Percentiles rank a stretch among this genome's conserved stretches.
Evolutionary conservation across 345 rosid genomes (phyloP).

Genomic region (Eucalyptus melliodora): DNA sequence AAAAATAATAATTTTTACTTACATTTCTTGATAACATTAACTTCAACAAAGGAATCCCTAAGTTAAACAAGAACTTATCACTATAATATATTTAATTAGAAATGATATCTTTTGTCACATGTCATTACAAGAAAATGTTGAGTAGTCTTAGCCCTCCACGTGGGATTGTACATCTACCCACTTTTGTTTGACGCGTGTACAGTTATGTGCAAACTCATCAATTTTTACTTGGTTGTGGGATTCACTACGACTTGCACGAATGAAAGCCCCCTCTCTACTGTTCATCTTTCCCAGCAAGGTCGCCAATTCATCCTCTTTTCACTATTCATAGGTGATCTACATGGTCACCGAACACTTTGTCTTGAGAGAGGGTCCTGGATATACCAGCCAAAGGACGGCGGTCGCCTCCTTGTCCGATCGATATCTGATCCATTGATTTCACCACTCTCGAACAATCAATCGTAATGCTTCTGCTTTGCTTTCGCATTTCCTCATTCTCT

Average conservation of each 20-base stretch:
- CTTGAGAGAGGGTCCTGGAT: background rate
- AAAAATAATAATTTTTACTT: too few species aligned
- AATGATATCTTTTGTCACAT: background rate
- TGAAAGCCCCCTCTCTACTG: background rate
- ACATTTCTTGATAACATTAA: too few species aligned
- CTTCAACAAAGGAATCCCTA: too few species aligned
- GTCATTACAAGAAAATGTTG: background rate
- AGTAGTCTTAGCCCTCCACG: background rate
- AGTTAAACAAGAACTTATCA: too few species aligned
- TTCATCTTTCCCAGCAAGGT: background rate
- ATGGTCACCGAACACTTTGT: background rate
- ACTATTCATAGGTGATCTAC: background rate
- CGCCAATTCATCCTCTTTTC: too few species aligned
- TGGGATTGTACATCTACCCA: background rate
- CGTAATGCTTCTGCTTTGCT: background rate
- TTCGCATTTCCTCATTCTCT: background rate
- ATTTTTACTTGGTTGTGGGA: background rate
- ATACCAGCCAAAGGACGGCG: background rate
- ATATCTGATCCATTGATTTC: background rate
- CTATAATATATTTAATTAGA: background rate
- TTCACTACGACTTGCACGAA: background rate
- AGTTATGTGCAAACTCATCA: background rate
- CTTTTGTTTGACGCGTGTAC: background rate
- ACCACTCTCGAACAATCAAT: background rate
- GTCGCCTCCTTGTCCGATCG: background rate